phyloP scores from a whole-genome alignment of 1,284 basidiomycete species.

The Phellinidium pouzarii region DNA sequence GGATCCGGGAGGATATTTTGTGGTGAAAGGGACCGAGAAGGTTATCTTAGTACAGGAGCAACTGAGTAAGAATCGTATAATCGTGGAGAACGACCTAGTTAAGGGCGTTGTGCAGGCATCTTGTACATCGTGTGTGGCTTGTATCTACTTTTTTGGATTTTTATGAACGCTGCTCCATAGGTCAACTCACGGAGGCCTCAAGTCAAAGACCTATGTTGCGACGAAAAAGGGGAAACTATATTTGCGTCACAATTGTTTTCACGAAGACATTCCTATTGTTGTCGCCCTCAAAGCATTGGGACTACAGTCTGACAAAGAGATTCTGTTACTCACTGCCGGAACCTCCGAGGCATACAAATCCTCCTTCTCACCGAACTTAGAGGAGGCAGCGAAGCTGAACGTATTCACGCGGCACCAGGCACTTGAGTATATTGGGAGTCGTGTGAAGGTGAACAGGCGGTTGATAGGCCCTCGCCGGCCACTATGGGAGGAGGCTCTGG shows the following conservation, averaged over 20 bases:
- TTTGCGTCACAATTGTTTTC: conserved; percentile 96
- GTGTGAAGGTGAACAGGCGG: conserved; percentile 85
- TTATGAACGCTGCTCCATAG: conserved; percentile 33
- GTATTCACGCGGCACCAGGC: conserved; percentile 93
- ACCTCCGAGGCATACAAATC: conserved; percentile 86
- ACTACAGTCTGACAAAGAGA: conserved; percentile 97
- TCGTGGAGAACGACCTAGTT: conserved; percentile 89
- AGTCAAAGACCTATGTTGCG: conserved; percentile 97
- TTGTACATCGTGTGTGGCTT: conserved; percentile 79
- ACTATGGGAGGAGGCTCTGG: conserved; percentile 90
- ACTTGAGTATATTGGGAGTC: conserved; percentile 89
- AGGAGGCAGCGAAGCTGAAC: conserved; percentile 88
- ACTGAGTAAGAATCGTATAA: conserved; percentile 98
- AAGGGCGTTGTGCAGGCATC: conserved; percentile 95
- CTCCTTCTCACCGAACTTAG: conserved; percentile 87
- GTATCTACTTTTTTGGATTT: conserved; percentile 3
- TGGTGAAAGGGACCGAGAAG: conserved; percentile 99
- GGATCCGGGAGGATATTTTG: conserved; percentile 98
- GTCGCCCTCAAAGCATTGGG: conserved; percentile 96
- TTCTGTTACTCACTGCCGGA: conserved; percentile 91
- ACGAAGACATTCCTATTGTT: conserved; percentile 95
- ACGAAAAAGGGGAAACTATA: conserved; percentile 94
- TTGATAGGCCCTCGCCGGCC: conserved; percentile 79
- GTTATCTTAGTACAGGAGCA: conserved; percentile 99
- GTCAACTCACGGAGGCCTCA: conserved; percentile 94